Base-by-base conservation (phyloP, 345 rosid genomes). In the Camelina laxa region DNA sequence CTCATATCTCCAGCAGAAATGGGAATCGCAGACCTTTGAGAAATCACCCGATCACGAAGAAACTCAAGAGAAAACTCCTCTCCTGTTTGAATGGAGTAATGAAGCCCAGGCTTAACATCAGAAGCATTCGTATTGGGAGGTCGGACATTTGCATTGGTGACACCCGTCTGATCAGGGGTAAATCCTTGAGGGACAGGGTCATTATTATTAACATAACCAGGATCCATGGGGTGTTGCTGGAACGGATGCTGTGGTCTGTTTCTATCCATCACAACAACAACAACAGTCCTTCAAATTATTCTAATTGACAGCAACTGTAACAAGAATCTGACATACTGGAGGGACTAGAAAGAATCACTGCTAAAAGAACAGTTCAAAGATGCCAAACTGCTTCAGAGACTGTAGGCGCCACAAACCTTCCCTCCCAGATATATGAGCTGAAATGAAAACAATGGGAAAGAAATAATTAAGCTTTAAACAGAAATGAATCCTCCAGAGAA, bases 21-120 rank as follows among this genome's bases (percentile, higher is more conserved):
- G 41, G 86, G 86, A 67, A 74, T 70, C 9, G 77, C 74, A 76
- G 87, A 85, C 78, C 78, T 84, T 75, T 72, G 80, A 67, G 91
- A 83, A 77, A 80, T 81, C 59, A 89, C 88, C 64, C 93, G 84
- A 77, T 91, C 98, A 14, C 87, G 92, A 82, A 91, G 86, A 82
- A 93, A 93, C 81, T 93, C 98, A 17, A 93, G 85, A 80, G 97
- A 83, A 73, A 93, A 93, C 74, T 93, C 98, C 75, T 93, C 98
- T 5, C 98, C 98, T 35, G 97, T 93, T 64, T 85, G 93, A 72
- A 91, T 81, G 70, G 98, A 93, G 80, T 66, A 93, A 80, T 89
- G 85, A 75, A 36, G 91, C 33, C 84, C 97, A 4, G 93, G 89
- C 81, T 80, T 90, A 69, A 84, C 89, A 79, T 85, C 96, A 4